Evolutionary conservation across 1,139 yeast species (phyloP), one percentile per base, ranked within the genome.

Genomic region (Wickerhamomyces sp.): DNA sequence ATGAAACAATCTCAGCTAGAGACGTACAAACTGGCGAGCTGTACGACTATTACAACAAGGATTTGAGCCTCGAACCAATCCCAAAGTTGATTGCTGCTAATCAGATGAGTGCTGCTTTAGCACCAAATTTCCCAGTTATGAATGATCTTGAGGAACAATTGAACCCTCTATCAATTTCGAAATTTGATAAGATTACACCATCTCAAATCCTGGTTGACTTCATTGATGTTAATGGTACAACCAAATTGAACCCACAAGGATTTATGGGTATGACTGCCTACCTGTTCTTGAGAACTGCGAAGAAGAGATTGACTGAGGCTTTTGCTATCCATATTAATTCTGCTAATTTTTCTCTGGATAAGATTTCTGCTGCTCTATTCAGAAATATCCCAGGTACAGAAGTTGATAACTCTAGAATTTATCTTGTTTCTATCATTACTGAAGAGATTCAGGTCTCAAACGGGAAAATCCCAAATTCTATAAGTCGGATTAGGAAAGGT

Each of bases 201-300:
- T 82, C 90, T 2, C 93, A 87, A 62, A 78, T 89, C 51, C 67
- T 88, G 62, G 90, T 87, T 40, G 95, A 87, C 63, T 84, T 88
- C 64, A 82, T 82, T 60, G 77, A 87, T 33, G 87, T 87, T 37
- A 86, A 88, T 31, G 72, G 66, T 36, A 73, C 86, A 2, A 74
- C 82, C 8, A 74, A 71, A 48, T 72, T 75, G 57, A 77, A 79
- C 49, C 89, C 90, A 13, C 77, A 79, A 36, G 90, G 90, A 3
- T 81, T 84, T 55, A 73, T 77, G 11, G 88, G 88, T 39, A 74
- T 82, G 76, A 79, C 80, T 39, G 93, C 91, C 4, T 81, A 82
- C 58, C 69, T 89, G 66, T 84, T 83, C 59, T 67, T 89, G 56
- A 73, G 95, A 60, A 84, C 83, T 52, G 72, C 78, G 35, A 75